Conservation (phyloP, 352 stramenopile species). For the Globisporangium middletonii region DNA sequence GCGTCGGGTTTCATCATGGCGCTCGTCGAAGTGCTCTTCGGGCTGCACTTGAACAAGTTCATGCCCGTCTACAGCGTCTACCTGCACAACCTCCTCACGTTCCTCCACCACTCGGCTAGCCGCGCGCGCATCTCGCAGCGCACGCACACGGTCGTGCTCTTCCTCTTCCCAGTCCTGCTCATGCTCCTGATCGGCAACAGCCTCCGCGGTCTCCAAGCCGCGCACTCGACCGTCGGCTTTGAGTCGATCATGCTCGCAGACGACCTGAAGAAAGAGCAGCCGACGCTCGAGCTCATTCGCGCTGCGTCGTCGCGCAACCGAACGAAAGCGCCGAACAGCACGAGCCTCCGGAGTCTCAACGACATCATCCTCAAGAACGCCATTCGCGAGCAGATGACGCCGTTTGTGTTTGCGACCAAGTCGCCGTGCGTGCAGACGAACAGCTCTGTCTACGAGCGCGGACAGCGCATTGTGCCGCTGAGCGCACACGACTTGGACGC, state of each 20-base stretch:
- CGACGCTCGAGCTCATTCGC: conserved; percentile 24
- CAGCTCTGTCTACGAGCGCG: conserved; percentile 8
- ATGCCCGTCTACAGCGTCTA: conserved; percentile 35
- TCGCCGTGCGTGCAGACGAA: conserved; percentile 26
- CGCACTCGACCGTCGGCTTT: conserved; percentile 41
- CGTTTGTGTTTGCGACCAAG: conserved; percentile 29
- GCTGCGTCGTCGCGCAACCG: conserved; percentile 4
- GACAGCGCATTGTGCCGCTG: conserved; percentile 20
- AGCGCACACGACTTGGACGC: conserved; percentile 35
- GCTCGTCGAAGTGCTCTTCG: conserved; percentile 37
- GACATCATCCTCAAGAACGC: conserved; percentile 43
- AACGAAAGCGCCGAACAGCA: background rate
- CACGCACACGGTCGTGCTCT: conserved; percentile 17
- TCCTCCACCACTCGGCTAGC: conserved; percentile 14
- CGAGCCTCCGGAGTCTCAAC: background rate
- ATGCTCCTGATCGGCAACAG: conserved; percentile 41
- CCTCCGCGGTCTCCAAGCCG: conserved; percentile 37
- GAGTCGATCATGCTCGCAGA: conserved; percentile 32
- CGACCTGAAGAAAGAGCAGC: conserved; percentile 34
- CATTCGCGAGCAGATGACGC: conserved; percentile 16
- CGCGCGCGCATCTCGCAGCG: conserved; percentile 6
- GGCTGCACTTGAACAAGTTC: conserved; percentile 28
- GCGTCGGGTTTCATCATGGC: conserved; percentile 10
- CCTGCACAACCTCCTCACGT: conserved; percentile 42
- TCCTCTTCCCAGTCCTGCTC: conserved; percentile 34